Evolutionary conservation across 1,139 yeast genomes (phyloP).

Genomic region (Sugiyamaella paludigena): DNA sequence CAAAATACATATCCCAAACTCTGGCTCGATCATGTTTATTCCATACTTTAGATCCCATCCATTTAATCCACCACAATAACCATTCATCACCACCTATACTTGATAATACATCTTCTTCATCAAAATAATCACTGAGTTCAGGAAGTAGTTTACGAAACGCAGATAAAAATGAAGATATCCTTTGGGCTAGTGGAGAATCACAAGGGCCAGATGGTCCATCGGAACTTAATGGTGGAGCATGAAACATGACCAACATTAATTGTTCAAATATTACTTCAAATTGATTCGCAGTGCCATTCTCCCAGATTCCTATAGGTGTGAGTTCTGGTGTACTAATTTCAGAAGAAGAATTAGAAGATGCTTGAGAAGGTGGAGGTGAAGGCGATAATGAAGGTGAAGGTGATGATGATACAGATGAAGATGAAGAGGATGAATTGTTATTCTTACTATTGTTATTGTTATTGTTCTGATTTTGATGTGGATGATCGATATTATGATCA

Average conservation of each 20-base stretch:
- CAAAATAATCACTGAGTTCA: conserved; percentile 71
- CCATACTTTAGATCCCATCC: conserved; percentile 88
- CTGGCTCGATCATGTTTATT: conserved; percentile 80
- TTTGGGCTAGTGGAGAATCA: conserved; percentile 49
- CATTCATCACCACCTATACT: conserved; percentile 73
- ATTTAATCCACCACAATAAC: conserved; percentile 94
- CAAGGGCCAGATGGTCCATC: conserved; percentile 33
- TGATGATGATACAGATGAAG: conserved; percentile 5
- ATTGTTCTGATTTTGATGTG: not conserved
- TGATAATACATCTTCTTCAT: conserved; percentile 73
- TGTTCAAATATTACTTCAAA: conserved; percentile 58
- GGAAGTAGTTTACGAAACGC: conserved; percentile 65
- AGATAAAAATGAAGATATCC: conserved; percentile 71
- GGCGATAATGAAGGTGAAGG: conserved; percentile 8
- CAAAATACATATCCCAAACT: conserved; percentile 82
- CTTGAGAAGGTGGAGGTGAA: conserved; percentile 6
- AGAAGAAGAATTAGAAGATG: conserved; percentile 6
- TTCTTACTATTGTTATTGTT: not conserved
- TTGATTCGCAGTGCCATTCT: conserved; percentile 10
- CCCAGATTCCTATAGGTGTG: conserved; percentile 24
- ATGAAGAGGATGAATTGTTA: not conserved
- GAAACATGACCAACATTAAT: conserved; percentile 69
- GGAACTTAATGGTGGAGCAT: conserved; percentile 50
- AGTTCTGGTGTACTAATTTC: conserved; percentile 22
- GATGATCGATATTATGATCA: not conserved